A percentile compares a stretch with the other conserved stretches of the same genome.
These are phyloP conservation scores for Prototheca wickerhamii DNA, from an alignment of 163 green algal genomes.

Conservation along the genomic window DNA sequence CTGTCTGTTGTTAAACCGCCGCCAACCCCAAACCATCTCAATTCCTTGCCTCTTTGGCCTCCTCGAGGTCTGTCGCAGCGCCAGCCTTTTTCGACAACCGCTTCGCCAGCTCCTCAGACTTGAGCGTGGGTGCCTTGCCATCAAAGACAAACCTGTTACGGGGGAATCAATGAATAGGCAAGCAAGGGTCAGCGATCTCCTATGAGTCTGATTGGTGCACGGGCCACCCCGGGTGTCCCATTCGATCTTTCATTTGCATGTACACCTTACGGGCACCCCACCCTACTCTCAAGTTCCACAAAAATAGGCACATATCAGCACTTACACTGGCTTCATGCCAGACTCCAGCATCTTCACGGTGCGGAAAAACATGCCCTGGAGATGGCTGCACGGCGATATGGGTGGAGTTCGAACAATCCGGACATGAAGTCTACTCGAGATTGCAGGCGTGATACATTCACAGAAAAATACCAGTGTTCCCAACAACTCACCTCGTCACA, in stretches of 20 bases:
- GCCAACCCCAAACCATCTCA: background rate
- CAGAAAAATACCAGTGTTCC: too few relatives aligned
- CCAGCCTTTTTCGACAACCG: constrained; percentile 52
- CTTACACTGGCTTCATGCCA: constrained; percentile 92
- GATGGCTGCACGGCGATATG: constrained; percentile 37
- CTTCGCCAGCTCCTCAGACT: constrained; percentile 77
- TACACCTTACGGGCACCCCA: background rate
- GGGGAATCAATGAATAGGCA: too few relatives aligned
- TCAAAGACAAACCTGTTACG: constrained; percentile 86
- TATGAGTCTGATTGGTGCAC: too few relatives aligned
- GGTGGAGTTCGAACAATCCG: background rate
- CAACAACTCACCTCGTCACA: constrained; percentile 74
- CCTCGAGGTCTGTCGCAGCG: constrained; percentile 64
- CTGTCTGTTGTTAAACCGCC: too few relatives aligned
- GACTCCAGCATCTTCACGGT: constrained; percentile 91
- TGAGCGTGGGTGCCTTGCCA: constrained; percentile 88
- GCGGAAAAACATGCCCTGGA: constrained; percentile 94
- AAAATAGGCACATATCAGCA: too few relatives aligned
- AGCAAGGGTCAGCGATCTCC: too few relatives aligned
- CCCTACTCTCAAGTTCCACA: too few relatives aligned
- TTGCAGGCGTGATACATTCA: background rate
- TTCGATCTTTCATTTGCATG: background rate
- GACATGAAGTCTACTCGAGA: background rate
- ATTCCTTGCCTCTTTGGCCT: constrained; percentile 67
- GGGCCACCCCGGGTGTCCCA: too few relatives aligned